Base-by-base conservation (phyloP, 768 basidiomycete species). In the Tulasnella sp. region DNA sequence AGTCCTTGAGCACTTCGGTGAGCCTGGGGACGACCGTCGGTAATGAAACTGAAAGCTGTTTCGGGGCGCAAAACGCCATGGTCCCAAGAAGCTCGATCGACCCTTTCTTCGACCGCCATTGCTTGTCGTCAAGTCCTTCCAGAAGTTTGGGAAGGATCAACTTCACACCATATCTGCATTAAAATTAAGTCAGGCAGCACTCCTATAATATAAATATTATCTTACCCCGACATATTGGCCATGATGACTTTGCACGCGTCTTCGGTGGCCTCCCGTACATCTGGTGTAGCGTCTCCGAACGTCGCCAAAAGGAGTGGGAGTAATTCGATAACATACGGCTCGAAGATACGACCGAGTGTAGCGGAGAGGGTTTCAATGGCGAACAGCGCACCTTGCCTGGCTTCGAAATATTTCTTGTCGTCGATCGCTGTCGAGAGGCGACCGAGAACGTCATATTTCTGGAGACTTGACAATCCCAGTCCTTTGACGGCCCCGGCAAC, bases 1-100 rank as follows among this genome's bases (percentile, higher is more conserved):
- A 97, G 85, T 99, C 98, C 77, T 96, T 99, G 78, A 99, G 88
- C 74, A 98, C 96, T 8, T 77, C 39, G n/a, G 97, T 98, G 36
- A 99, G 87, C n/a, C 93, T 92, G 9, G 98, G 98, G 77, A 99
- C 97, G 85, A 99, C 95, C 75, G 98, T 94, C 8, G 97, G 97
- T 3, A 99, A 88, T 0, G 97, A 99, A 27, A 96, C 88, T 0
- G 98, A 98, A 21, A 99, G 89, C 85, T 99, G 98, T 52, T 92
- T 90, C 1, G 97, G 98, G 12, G 98, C 96, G 84, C 97, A 97
- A 85, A 97, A 99, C 0, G 98, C 98, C 97, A 99, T 99, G 89
- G 96, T 94, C 34, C 98, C 98, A 80, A 99, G 87, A 8, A 99
- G 86, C 84, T 99, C 98, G 80, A 99, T 98, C 9, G 97, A 97